These are phyloP conservation scores for Fragaria iinumae DNA, from an alignment of 306 rosid genomes.

Conservation along the genomic window DNA sequence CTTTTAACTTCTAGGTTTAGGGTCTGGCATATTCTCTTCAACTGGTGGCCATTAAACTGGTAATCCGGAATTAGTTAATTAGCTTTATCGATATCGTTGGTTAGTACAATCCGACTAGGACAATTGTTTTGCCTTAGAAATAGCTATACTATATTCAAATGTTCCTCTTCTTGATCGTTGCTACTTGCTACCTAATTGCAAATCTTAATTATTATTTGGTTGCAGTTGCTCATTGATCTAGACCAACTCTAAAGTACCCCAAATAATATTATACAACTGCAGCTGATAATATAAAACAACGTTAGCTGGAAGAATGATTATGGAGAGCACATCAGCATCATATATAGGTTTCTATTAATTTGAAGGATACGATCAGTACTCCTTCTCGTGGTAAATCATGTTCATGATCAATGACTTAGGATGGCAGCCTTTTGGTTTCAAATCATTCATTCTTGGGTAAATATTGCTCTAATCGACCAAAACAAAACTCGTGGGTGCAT, in stretches of 20 bases:
- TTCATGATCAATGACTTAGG: neutral
- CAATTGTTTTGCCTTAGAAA: slow-evolving; percentile 10
- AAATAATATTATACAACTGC: neutral
- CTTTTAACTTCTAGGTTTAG: too few relatives aligned
- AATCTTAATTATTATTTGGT: slow-evolving; percentile 8
- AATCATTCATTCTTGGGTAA: neutral
- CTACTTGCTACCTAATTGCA: slow-evolving; percentile 13
- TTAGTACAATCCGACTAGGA: slow-evolving; percentile 26
- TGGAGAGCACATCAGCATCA: slow-evolving; percentile 20
- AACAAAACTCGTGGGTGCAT: neutral
- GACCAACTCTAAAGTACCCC: slow-evolving; percentile 26
- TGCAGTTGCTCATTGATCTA: slow-evolving; percentile 9
- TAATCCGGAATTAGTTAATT: neutral
- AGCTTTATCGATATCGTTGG: slow-evolving; percentile 22
- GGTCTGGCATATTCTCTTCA: slow-evolving; percentile 30
- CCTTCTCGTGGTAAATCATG: neutral
- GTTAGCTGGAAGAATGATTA: neutral
- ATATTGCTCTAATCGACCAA: neutral
- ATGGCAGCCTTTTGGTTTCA: neutral
- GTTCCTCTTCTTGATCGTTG: slow-evolving; percentile 23
- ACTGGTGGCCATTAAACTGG: slow-evolving; percentile 22
- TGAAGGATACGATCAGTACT: neutral
- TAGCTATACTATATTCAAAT: neutral
- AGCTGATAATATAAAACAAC: neutral
- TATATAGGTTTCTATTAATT: neutral